Evolutionary conservation across 106 monocot species (phyloP).

Genomic region (Acorus gramineus): DNA sequence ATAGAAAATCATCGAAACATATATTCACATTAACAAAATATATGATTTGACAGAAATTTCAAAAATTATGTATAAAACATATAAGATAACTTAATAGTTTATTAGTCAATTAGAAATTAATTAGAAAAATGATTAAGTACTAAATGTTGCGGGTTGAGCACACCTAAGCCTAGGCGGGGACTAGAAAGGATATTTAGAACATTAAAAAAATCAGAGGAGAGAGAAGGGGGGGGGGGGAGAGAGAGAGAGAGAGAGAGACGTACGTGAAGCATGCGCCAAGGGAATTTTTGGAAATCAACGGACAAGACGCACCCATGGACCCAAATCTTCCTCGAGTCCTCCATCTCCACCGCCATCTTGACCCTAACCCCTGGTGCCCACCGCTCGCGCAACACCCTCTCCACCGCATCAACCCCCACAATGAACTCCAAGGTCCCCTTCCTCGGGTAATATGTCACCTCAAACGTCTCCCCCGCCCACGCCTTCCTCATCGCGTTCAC

Average conservation of each 20-base stretch:
- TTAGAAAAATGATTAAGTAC: too few species aligned
- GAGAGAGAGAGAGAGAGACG: background rate
- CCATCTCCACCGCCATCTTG: constrained; percentile 37
- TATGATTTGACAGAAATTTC: too few species aligned
- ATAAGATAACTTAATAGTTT: too few species aligned
- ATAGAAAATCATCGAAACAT: too few species aligned
- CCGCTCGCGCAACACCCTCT: constrained; percentile 10
- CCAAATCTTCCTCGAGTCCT: constrained; percentile 31
- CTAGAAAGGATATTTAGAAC: too few species aligned
- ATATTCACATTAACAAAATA: too few species aligned
- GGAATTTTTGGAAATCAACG: constrained; percentile 6
- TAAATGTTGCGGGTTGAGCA: too few species aligned
- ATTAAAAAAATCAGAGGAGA: too few species aligned
- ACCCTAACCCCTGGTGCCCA: constrained; percentile 57
- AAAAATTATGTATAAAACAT: too few species aligned
- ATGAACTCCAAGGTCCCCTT: constrained; percentile 32
- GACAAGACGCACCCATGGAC: constrained; percentile 34
- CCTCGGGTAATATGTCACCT: constrained; percentile 53
- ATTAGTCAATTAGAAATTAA: too few species aligned
- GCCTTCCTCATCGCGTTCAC: too few species aligned
- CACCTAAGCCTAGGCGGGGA: too few species aligned
- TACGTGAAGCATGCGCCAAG: constrained; percentile 58
- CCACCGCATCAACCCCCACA: constrained; percentile 39
- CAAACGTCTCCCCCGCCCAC: constrained; percentile 17
- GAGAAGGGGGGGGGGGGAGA: background rate